These are phyloP conservation scores for Fusarium xylarioides DNA, from an alignment of 2,329 filamentous ascomycete species.

Conservation along the genomic window DNA sequence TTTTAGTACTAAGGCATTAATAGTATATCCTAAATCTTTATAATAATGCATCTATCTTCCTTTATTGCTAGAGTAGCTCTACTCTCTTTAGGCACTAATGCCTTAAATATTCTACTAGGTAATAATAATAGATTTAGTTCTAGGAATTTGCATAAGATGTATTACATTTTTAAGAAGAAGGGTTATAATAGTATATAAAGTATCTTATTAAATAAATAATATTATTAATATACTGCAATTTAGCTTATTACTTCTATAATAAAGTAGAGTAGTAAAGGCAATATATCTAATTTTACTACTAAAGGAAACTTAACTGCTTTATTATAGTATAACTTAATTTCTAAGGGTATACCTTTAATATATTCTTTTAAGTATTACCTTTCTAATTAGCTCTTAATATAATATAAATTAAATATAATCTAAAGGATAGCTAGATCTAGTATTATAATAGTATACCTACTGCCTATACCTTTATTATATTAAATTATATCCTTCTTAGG, in stretches of 20 bases:
- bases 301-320: slow-evolving; percentile 42
- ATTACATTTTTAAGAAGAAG: slow-evolving; percentile 43
- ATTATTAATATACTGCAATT: slow-evolving; percentile 6
- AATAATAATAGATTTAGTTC: slow-evolving; percentile 47
- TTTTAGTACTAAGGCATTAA: not conserved
- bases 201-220: too few relatives aligned
- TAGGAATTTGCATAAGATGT: slow-evolving; percentile 43
- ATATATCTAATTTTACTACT: slow-evolving; percentile 41
- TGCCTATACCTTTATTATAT: slow-evolving; percentile 63
- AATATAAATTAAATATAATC: too few relatives aligned
- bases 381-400: too few relatives aligned
- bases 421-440: slow-evolving; percentile 63
- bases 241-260: slow-evolving; percentile 46
- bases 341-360: slow-evolving; percentile 43
- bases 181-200: slow-evolving; percentile 39
- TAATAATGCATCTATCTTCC: slow-evolving; percentile 37
- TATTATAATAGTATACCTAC: slow-evolving; percentile 69
- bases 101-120: slow-evolving; percentile 44
- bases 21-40: not conserved
- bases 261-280: slow-evolving; percentile 45
- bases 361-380: rapidly evolving
- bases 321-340: slow-evolving; percentile 43
- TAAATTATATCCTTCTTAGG: slow-evolving; percentile 64
- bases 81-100: slow-evolving; percentile 27
- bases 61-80: slow-evolving; percentile 28